A percentile compares a stretch with the other conserved stretches of the same genome.
Conservation (phyloP, 805 yeast species). For the Starmerella davenportii region DNA sequence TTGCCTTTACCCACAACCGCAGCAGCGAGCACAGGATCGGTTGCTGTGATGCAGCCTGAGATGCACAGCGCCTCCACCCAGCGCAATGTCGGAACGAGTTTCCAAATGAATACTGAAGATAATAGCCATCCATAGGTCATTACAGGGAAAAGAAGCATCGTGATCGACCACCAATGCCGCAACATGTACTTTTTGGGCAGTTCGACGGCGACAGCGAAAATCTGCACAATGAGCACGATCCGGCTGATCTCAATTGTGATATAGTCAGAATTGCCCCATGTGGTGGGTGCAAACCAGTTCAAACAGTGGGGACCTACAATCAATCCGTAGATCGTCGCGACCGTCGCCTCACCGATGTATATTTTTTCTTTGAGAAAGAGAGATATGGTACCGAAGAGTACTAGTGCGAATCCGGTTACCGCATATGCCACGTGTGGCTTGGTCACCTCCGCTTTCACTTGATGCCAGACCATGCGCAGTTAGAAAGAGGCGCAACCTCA, state of each 20-base stretch:
- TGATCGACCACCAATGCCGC: constrained; percentile 63
- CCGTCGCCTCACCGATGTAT: constrained; percentile 81
- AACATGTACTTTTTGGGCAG: constrained; percentile 78
- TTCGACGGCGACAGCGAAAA: constrained; percentile 88
- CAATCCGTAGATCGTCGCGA: constrained; percentile 68
- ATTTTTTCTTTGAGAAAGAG: constrained; percentile 65
- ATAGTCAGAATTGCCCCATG: constrained; percentile 73
- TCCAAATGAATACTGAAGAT: constrained; percentile 64
- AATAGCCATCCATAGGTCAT: constrained; percentile 85
- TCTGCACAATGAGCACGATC: constrained; percentile 67
- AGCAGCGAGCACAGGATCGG: constrained; percentile 88
- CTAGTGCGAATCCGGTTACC: constrained; percentile 63
- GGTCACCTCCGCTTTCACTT: constrained; percentile 25
- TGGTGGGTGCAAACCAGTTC: constrained; percentile 62
- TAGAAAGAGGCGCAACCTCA: too few relatives aligned
- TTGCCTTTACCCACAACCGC: constrained; percentile 91
- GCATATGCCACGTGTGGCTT: constrained; percentile 78
- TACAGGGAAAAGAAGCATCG: constrained; percentile 59
- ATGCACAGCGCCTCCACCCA: constrained; percentile 58
- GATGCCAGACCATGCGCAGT: constrained; percentile 18
- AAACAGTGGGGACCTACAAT: constrained; percentile 79
- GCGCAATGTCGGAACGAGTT: constrained; percentile 50
- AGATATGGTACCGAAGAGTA: constrained; percentile 65
- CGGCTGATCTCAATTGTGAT: constrained; percentile 72
- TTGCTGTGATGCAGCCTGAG: constrained; percentile 82